Evolutionary conservation across 208 protist genomes (phyloP).

Genomic region (Plasmodiophora brassicae): DNA sequence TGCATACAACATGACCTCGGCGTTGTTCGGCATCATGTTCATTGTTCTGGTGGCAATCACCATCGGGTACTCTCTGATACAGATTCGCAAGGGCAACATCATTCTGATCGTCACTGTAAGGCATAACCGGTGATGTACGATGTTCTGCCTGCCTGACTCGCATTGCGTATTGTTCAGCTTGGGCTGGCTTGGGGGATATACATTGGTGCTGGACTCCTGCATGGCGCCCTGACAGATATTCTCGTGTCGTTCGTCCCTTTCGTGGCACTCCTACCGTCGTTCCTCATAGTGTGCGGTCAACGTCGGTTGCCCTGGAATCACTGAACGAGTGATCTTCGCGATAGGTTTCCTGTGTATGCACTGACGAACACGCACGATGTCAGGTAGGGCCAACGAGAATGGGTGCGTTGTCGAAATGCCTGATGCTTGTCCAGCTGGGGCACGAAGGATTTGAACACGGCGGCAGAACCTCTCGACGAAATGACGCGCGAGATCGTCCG

Average conservation of each 20-base stretch:
- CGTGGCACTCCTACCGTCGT: not conserved
- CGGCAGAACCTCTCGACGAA: not conserved
- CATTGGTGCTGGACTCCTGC: not conserved
- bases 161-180: not conserved
- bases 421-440: conserved; percentile 5
- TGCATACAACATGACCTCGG: not conserved
- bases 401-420: not conserved
- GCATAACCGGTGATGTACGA: not conserved
- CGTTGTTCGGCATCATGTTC: not conserved
- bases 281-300: not conserved
- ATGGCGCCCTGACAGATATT: not conserved
- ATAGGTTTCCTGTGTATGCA: not conserved
- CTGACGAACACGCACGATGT: conserved; percentile 4
- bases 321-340: not conserved
- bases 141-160: not conserved
- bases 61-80: not conserved
- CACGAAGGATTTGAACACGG: conserved; percentile 19
- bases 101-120: not conserved
- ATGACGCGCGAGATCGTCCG: not conserved
- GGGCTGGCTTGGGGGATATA: not conserved
- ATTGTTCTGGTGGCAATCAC: not conserved
- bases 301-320: not conserved
- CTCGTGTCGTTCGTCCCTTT: not conserved
- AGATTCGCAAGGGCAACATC: not conserved
- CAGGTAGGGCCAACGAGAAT: not conserved